Evolutionary conservation across 306 rosid species (phyloP), one percentile per base, ranked within the genome.

Genomic region (Abrus precatorius): DNA sequence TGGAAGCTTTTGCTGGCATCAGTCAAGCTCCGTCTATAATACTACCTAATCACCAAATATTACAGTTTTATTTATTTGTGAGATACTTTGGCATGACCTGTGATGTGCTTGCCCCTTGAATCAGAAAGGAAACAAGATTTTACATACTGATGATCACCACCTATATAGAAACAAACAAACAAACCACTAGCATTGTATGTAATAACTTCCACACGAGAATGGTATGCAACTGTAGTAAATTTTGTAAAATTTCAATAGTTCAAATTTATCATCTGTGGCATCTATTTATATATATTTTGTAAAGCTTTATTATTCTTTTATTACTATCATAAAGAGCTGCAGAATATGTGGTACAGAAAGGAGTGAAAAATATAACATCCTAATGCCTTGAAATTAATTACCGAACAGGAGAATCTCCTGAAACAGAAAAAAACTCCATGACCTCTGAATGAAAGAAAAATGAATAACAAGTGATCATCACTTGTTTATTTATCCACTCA

Each of bases 401-500:
- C 62, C 61, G 20, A 57, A 41, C 75, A 69, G 29, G 71, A 70
- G 64, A 47, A 65, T 69, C 71, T 47, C 77, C 72, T 79, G 62
- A 70, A 34, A 48, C 72, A 45, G 13, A n/a, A 32, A 73, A 69
- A 43, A 57, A 66, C 65, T 65, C 52, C 65, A 20, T 50, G 38
- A 76, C 62, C 52, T 34, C 72, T 62, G 34, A 76, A 33, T 49
- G 72, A 63, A 75, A 62, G 55, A 30, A 14, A 75, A 67, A 78
- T 38, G 57, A 52, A 47, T 65, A 75, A 47, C 9, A 53, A 40
- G 45, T 38, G 52, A 44, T 50, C 34, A 55, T 55, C 69, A 14
- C 61, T 81, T 20, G 20, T 20, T 20, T 20, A 20, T 20, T 20
- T 63, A 61, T 76, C 91, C 86, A 76, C 86, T 80, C 79, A 89